Base-by-base conservation (phyloP, 495 filamentous ascomycete species). In the Penicillium roqueforti region DNA sequence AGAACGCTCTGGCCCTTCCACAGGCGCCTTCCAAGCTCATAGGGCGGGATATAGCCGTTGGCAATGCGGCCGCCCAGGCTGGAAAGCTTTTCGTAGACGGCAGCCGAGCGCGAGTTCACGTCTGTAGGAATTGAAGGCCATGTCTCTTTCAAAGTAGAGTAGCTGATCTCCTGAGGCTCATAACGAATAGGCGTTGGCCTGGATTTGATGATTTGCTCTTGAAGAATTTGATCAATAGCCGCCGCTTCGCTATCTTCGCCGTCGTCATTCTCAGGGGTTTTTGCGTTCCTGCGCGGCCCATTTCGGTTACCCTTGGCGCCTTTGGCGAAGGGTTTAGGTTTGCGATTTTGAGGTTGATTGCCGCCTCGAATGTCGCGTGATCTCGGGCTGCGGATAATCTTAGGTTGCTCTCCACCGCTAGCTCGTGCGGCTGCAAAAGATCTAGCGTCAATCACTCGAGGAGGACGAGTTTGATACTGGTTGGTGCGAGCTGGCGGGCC, bases 101-200 rank as follows among this genome's bases (percentile, higher is more conserved):
- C 65, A 36, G 66, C 68, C 3, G 63, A 63, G 14, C 56, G 59
- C 1, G 61, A 64, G n/a, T 64, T 62, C 3, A 42, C 31, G 34
- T 65, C 62, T 0, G 65, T 68, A 6, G 75, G 74, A 8, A 78
- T 53, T 37, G 71, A 67, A 37, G 75, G 75, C 75, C 74, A 77
- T 0, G 72, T 77, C 38, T 72, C 62, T 42, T 61, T 65, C 45
- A 77, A 43, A 29, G 59, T 60, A 19, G 62, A 56, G 37, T 67
- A 57, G 50, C 61, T 56, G 42, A 69, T 64, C 0, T 61, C 46
- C 25, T 56, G 54, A 7, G 75, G 75, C 19, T 61, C 58, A 37
- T 77, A 77, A 26, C 67, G 70, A 43, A 67, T 55, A 9, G 71
- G 62, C 4, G 45, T 53, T 5, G 70, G 69, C 8, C 62, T 70